A percentile compares a stretch with the other conserved stretches of the same genome.
These are phyloP conservation scores for Lichtheimia hyalospora DNA, from an alignment of 371 early-diverging fungal species.

Conservation along the genomic window DNA sequence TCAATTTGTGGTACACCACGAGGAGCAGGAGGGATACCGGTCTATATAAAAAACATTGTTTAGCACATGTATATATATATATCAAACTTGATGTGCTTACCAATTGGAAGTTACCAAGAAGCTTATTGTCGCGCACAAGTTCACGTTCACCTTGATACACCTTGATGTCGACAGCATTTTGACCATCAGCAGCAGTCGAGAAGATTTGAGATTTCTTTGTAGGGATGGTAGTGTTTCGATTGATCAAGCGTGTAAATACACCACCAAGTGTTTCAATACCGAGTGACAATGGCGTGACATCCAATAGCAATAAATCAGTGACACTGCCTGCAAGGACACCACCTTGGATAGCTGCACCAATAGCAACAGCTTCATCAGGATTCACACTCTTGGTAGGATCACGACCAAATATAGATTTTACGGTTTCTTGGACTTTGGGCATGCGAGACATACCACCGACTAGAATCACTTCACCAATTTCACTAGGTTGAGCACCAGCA, in stretches of 20 bases:
- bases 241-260: constrained; percentile 93
- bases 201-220: constrained; percentile 96
- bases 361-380: constrained; percentile 98
- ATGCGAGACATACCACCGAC: constrained; percentile 98
- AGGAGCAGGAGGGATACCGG: constrained; percentile 77
- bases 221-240: constrained; percentile 97
- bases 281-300: constrained; percentile 95
- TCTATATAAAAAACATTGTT: constrained; percentile 10
- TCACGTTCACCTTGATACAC: constrained; percentile 98
- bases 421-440: constrained; percentile 93
- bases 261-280: constrained; percentile 96
- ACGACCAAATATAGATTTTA: constrained; percentile 83
- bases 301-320: constrained; percentile 88
- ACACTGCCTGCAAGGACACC: constrained; percentile 92
- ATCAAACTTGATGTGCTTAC: constrained; percentile 12
- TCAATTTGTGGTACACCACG: constrained; percentile 84
- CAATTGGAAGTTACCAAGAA: constrained; percentile 93
- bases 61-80: neutral
- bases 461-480: constrained; percentile 94
- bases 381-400: constrained; percentile 89
- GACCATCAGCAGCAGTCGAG: constrained; percentile 97
- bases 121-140: constrained; percentile 91
- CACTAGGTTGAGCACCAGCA: constrained; percentile 74
- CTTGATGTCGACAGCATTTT: constrained; percentile 93
- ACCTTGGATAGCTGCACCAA: constrained; percentile 97